Evolutionary conservation across 2,329 filamentous ascomycete genomes (phyloP), one percentile per base, ranked within the genome.

Genomic region (Hypoxylon sp.): DNA sequence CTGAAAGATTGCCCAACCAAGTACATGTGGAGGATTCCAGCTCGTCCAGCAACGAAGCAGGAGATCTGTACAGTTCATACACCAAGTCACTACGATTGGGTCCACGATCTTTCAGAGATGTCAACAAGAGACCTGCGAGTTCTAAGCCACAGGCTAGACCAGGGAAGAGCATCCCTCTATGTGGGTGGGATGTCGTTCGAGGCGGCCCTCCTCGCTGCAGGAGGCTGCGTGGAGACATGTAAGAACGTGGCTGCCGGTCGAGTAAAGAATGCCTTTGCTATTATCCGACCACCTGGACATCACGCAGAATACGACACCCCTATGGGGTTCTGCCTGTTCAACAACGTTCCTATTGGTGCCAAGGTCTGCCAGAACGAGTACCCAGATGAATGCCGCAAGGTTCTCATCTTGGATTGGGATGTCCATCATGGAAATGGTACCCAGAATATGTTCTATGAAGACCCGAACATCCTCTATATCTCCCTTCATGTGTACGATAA

Each of bases 321-420:
- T 0, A 96, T 97, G 86, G 96, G 96, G 0, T 99, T 99, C 77
- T 99, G 96, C 78, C 88, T 98, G 65, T 98, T 98, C 82, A 98
- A 99, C 82, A 99, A 99, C 75, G 96, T 98, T 2, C 94, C 93
- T 19, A 92, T 99, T 64, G 95, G 94, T 1, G 91, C 94, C n/a
- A 91, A 89, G 65, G 92, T 94, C 11, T 98, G 94, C 77, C 94
- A 97, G 77, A 83, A 86, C 58, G 90, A 94, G 65, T 96, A 92
- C 72, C 92, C 92, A 1, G 88, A 95, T 2, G 82, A 82, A 7
- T 98, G 95, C 76, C 90, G 93, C 61, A 98, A 97, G 80, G 88
- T 99, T 19, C 81, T 99, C 60, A 96, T 99, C 72, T 84, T 99
- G 6, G 96, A 99, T 77, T 99, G 96, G 93, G 93, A 90, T 76